Base-by-base conservation (phyloP, 345 rosid species). In the Salix dunnii region DNA sequence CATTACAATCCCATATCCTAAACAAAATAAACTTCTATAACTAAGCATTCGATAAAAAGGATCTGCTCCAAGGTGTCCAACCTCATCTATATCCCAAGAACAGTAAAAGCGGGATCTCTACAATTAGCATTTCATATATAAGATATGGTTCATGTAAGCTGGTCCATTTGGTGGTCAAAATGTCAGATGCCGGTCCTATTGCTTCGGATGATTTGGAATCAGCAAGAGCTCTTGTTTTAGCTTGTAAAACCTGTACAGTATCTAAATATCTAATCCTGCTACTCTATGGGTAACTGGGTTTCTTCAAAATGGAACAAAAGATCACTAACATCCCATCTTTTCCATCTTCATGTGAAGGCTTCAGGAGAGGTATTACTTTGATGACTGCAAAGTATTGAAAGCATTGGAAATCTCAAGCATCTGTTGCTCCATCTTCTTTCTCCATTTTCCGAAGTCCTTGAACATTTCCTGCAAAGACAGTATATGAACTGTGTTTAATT, bases 381-480 rank as follows among this genome's bases (percentile, higher is more conserved):
- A 77, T 67, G 84, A 76, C 88, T 88, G 88, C 83, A 92, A 74
- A 55, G 76, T 87, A 63, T 79, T 74, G 60, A 92, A 81, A 16
- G 93, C 71, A 79, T 84, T 84, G 35, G 90, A 82, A 49, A 90
- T 78, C 79, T 91, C 94, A 55, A 77, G 77, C 79, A 95, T 83
- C 87, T 88, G 99, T 79, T 90, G 88, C 81, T 92, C 97, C 68
- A 87, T 84, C 84, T 91, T 90, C 28, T 80, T 89, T 83, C 89
- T 95, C 99, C 99, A 92, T 42, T 89, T 85, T 75, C 82, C 73
- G 78, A 88, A 74, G 81, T 95, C 97, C 82, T 92, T 90, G 68
- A 82, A 78, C 82, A 82, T 88, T 82, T 90, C 95, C 97, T 92
- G 88, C 51, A 83, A 76, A 68, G 13, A 60, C 58, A 42, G 36